These are phyloP conservation scores for Heterococcus sp. DNA, from an alignment of 108 stramenopile genomes.

Conservation along the genomic window DNA sequence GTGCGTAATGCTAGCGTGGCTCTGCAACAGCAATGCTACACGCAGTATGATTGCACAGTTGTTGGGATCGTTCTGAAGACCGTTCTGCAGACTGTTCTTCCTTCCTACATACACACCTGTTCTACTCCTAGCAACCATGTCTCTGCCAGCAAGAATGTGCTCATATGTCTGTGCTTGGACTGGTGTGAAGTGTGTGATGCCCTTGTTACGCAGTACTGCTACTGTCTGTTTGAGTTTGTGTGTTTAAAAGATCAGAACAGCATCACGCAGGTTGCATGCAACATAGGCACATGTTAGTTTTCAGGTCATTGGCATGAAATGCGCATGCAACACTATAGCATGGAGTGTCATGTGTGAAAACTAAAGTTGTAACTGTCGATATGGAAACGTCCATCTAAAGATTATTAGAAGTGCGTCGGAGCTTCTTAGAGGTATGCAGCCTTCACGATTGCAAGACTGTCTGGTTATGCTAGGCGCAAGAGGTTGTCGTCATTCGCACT, in stretches of 20 bases:
- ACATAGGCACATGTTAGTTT: too few relatives aligned
- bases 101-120: not conserved
- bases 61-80: constrained; percentile 36
- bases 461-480: not conserved
- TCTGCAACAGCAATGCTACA: too few relatives aligned
- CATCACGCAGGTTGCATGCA: too few relatives aligned
- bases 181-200: not conserved
- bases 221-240: too few relatives aligned
- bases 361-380: not conserved
- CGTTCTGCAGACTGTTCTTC: too few relatives aligned
- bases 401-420: not conserved
- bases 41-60: too few relatives aligned
- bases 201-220: not conserved
- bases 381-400: not conserved
- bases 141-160: constrained; percentile 31
- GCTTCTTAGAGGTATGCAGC: not conserved
- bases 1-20: too few relatives aligned
- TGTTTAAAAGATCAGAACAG: too few relatives aligned
- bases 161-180: constrained; percentile 28
- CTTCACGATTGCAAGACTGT: not conserved
- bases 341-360: not conserved
- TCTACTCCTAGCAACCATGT: constrained; percentile 4
- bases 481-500: not conserved
- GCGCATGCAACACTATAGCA: too few relatives aligned
- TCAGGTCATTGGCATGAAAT: too few relatives aligned